A percentile compares a stretch with the other conserved stretches of the same genome.
Conservation (phyloP, 768 basidiomycete genomes). For the Suillus plorans region DNA sequence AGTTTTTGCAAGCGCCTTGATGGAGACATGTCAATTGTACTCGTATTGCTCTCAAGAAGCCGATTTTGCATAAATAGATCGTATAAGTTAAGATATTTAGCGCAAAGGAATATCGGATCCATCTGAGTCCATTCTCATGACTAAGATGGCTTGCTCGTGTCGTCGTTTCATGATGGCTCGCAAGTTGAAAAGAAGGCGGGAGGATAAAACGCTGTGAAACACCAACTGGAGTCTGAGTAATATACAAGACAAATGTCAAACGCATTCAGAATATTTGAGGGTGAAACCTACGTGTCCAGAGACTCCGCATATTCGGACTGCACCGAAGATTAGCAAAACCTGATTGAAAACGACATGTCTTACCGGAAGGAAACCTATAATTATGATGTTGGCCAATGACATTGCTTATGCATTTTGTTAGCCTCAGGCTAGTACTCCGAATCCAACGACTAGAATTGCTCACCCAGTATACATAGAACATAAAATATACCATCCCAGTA, state of each 20-base stretch:
- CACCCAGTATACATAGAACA: background rate
- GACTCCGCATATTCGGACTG: background rate
- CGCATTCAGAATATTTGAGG: background rate
- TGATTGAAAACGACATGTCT: background rate
- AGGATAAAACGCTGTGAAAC: background rate
- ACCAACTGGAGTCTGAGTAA: background rate
- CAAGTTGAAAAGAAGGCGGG: background rate
- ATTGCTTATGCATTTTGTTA: background rate
- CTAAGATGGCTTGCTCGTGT: background rate
- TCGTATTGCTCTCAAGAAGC: background rate
- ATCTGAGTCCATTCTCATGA: too few relatives aligned
- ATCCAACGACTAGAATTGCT: background rate
- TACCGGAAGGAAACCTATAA: background rate
- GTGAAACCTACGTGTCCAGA: background rate
- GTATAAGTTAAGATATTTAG: background rate
- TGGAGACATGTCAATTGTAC: background rate
- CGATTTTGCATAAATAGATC: background rate
- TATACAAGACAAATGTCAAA: background rate
- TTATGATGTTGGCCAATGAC: background rate
- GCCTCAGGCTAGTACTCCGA: background rate
- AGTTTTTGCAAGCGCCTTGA: slow-evolving; percentile 38
- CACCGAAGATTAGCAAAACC: background rate
- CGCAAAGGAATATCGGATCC: background rate
- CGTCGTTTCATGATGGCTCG: background rate
- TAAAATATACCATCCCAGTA: background rate